Conservation (phyloP, 192 early-diverging fungal genomes). For the Geranomyces michiganensis region DNA sequence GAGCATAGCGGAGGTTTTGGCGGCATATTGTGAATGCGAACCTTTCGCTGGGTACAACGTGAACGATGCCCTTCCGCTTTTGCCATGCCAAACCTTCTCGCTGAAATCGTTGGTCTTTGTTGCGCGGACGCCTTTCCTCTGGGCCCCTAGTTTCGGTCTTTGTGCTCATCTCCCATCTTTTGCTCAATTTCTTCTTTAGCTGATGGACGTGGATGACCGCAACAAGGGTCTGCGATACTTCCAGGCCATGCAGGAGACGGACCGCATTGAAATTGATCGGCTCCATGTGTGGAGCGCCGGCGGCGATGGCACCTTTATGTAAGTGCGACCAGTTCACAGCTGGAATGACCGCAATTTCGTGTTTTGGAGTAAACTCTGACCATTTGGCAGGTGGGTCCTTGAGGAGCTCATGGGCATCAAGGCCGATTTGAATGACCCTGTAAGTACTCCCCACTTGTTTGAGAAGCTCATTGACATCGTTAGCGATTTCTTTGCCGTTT, state of each 20-base stretch:
- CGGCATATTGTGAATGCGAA: too few species aligned
- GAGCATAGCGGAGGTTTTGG: too few species aligned
- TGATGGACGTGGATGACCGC: constrained; percentile 13
- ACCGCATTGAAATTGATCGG: constrained; percentile 38
- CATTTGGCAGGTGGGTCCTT: not conserved
- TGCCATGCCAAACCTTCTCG: too few species aligned
- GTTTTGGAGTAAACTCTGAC: too few species aligned
- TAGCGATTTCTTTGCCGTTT: too few species aligned
- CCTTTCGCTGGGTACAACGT: too few species aligned
- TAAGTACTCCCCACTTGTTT: not conserved
- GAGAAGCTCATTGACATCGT: constrained; percentile 6
- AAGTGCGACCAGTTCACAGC: constrained; percentile 34
- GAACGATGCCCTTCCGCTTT: too few species aligned
- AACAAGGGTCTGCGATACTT: constrained; percentile 58
- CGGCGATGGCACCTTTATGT: constrained; percentile 74
- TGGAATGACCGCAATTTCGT: not conserved
- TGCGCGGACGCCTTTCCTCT: too few species aligned
- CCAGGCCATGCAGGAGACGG: constrained; percentile 49
- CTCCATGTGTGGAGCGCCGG: constrained; percentile 77
- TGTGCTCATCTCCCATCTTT: not conserved
- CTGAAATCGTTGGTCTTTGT: too few species aligned
- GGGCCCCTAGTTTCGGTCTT: too few species aligned
- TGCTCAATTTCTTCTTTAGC: not conserved
- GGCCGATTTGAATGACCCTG: constrained; percentile 51
- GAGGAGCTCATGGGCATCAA: constrained; percentile 38